phyloP scores from a whole-genome alignment of 257 asterid genomes.

The Knoxia roxburghii region DNA sequence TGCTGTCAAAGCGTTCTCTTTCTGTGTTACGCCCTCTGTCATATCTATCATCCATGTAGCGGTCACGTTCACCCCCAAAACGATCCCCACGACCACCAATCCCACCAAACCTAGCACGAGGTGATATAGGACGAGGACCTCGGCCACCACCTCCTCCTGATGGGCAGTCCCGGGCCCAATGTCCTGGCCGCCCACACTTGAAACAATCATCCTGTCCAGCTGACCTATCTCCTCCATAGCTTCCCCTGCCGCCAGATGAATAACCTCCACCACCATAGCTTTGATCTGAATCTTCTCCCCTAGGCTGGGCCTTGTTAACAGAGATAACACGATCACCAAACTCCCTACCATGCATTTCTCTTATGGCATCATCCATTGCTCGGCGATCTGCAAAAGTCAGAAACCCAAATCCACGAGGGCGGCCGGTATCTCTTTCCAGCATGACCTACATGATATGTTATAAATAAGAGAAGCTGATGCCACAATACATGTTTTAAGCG shows the following conservation, averaged over 20 bases:
- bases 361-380: slow-evolving; percentile 91
- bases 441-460: slow-evolving; percentile 42
- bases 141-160: slow-evolving; percentile 73
- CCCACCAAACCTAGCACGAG: slow-evolving; percentile 77
- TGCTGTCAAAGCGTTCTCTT: slow-evolving; percentile 66
- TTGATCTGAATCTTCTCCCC: slow-evolving; percentile 62
- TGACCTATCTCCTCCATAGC: slow-evolving; percentile 57
- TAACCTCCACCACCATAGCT: slow-evolving; percentile 68
- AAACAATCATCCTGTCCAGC: slow-evolving; percentile 92
- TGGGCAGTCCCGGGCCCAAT: slow-evolving; percentile 98
- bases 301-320: slow-evolving; percentile 94
- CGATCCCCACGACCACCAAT: slow-evolving; percentile 72
- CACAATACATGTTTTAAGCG: background rate
- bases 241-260: slow-evolving; percentile 60
- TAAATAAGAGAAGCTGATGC: slow-evolving; percentile 8
- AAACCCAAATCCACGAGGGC: slow-evolving; percentile 99
- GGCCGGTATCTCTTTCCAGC: slow-evolving; percentile 96
- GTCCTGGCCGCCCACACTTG: slow-evolving; percentile 97
- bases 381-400: slow-evolving; percentile 87
- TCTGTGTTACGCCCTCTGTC: slow-evolving; percentile 77
- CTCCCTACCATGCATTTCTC: slow-evolving; percentile 93
- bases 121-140: slow-evolving; percentile 62
- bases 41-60: slow-evolving; percentile 65
- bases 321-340: slow-evolving; percentile 83
- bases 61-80: slow-evolving; percentile 67